Base-by-base conservation (phyloP, 768 basidiomycete species). In the Termitomyces bulborhizus region DNA sequence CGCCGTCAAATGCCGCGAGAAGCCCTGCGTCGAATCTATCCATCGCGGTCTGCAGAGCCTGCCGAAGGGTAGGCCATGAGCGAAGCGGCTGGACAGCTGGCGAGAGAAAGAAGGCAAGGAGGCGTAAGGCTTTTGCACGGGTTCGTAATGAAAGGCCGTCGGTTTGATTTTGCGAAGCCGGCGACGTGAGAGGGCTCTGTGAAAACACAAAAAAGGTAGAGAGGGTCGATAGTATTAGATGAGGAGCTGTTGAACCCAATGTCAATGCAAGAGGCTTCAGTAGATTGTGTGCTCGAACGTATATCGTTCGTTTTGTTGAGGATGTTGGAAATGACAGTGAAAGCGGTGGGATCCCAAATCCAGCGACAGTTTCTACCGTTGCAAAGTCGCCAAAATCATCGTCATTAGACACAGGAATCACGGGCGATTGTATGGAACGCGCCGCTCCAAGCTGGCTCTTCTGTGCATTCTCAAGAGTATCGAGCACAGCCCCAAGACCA, bases 1-100 rank as follows among this genome's bases (percentile, higher is more conserved):
- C 89, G n/a, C 73, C 71, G 65, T 98, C 96, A 63, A 99, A 99
- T 0, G 86, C 88, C 1, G 86, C 80, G n/a, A 99, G 76, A 12
- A 96, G 76, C 27, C 76, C 80, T 12, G 89, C 88, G 61, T 98
- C 93, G 70, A 96, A 98, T 4, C 91, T 78, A 63, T 98, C 95
- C 66, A 86, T 83, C 0, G 91, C 86, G 0, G 87, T 79, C 12
- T 88, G 80, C 18, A 98, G 76, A 13, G 88, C 81, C 3, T 82
- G 68, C 29, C 79, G 74, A 36, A 90, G 74, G 21, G 79, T 70
- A 6, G 79, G 74, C 83, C 88, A 91, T 60, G 77, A 72, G 3
- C 80, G 76, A 1, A 93, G 71, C 0, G 96, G 93, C 58, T 88
- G 83, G 44, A 97, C 68, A 12, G 60, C 51, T 1, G 81, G 76